Base-by-base conservation (phyloP, 2,329 filamentous ascomycete species). In the Talaromyces piceae region DNA sequence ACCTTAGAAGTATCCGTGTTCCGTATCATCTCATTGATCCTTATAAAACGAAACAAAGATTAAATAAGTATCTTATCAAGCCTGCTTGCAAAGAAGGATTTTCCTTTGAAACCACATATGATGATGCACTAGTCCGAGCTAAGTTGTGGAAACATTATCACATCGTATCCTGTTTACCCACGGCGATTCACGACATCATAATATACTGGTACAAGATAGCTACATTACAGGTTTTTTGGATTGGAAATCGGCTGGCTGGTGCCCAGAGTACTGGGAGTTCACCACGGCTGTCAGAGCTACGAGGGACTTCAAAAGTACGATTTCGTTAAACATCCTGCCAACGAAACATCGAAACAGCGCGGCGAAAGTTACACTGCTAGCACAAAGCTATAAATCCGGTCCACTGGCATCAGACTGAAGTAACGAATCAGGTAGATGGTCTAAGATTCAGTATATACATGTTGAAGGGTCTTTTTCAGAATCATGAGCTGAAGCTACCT, bases 191-290 rank as follows among this genome's bases (percentile, higher is more conserved):
- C 58, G 61, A 41, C 57, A 48, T 8, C 59, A 60, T 54, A 68
- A 67, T 50, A 64, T 68, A 50, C 57, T 68, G n/a, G 55, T 67
- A 22, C 54, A 57, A 12, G 43, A 56, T 44, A 59, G 55, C 28
- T 8, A 51, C 20, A 56, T 65, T 22, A 57, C 57, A 45, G 62
- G 54, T 1, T 58, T 73, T 23, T 58, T 73, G 50, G 67, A 73
- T 58, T 73, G 65, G 69, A 67, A 72, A 47, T 65, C 59, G 46
- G 57, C 65, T 33, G 66, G 67, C 5, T 72, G 65, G 65, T 69
- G 66, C 54, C 67, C 67, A 18, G 64, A 57, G 33, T 71, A 71
- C 56, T 71, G 63, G 67, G 67, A 71, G 53, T 71, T 66, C 51
- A 57, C 63, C 18, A 61, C 56, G 52, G 64, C 67, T 26, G 52